Conservation (phyloP, 2,329 filamentous ascomycete species). For the Trichoderma gracile region DNA sequence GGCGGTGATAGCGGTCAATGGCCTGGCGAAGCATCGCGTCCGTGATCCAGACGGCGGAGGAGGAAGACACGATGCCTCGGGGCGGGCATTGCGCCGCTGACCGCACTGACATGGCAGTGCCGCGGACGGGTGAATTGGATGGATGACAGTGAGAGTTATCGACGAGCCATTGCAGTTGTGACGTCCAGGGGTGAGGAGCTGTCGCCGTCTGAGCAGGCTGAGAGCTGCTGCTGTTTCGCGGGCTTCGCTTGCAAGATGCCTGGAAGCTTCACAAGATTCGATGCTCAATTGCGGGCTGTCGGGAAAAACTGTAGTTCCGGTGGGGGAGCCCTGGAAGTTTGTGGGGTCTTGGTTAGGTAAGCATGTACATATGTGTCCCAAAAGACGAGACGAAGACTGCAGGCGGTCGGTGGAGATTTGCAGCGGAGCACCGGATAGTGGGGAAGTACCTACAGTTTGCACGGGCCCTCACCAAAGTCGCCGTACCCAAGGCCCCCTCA, state of each 20-base stretch:
- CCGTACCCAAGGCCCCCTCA: background rate
- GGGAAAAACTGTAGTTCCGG: slow-evolving; percentile 23
- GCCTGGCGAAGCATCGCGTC: slow-evolving; percentile 39
- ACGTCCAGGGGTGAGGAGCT: background rate
- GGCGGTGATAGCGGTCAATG: slow-evolving; percentile 38
- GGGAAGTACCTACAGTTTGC: background rate
- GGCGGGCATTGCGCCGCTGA: slow-evolving; percentile 34
- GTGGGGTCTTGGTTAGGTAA: no score
- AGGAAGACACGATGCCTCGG: slow-evolving; percentile 26
- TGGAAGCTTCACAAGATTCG: background rate
- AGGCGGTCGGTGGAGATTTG: background rate
- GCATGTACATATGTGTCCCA: no score
- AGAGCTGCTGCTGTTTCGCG: background rate
- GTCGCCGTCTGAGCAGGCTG: background rate
- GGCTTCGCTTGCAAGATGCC: background rate
- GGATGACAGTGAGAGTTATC: background rate
- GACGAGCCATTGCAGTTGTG: slow-evolving; percentile 2
- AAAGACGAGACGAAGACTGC: no score
- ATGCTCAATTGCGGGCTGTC: background rate
- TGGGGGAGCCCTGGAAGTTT: background rate
- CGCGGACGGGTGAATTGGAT: background rate
- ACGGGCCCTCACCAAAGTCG: background rate
- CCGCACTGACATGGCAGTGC: slow-evolving; percentile 37
- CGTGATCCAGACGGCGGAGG: slow-evolving; percentile 37
- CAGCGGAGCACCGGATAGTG: background rate